Base-by-base conservation (phyloP, 2,329 filamentous ascomycete species). In the Plenodomus lindquistii region DNA sequence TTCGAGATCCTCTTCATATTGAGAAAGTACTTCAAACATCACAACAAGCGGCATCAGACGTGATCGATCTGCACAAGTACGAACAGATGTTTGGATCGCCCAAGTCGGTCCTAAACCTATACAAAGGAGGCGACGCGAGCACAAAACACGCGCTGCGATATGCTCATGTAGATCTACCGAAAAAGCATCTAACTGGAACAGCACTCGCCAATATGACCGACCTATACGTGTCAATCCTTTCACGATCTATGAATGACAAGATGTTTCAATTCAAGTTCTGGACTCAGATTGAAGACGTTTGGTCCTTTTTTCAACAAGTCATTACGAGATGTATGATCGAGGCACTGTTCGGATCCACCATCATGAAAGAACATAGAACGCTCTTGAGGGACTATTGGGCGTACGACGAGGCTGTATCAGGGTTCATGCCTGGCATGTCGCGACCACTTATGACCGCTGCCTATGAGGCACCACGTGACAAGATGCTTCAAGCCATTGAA, bases 201-300 rank as follows among this genome's bases (percentile, higher is more conserved):
- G 29, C 41, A 4, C 40, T 68, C 2, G 34, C 37, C 0, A 19
- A 48, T 6, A 35, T 54, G 0, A 37, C 47, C 22, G 50, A 68
- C n/a, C 37, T 40, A 7, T 68, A 66, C 36, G 50, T 59, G 20
- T 46, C 56, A 2, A 54, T 46, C 9, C 40, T 69, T 8, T 61
- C 61, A 6, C 43, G 48, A 7, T 65, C 55, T n/a, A 48, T 69
- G 38, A 46, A 63, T 21, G 58, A 63, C 16, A 67, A 67, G 42
- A 66, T 65, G 63, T 66, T 69, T 16, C 62, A 68, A 39, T 36
- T 53, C 5, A 50, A 54, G 13, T 55, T 40, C 16, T 70, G 66
- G 66, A 67, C 62, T 8, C 57, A 60, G 11, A 66, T 70, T 17
- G 63, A 68, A 44, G 64, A 70, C 20, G 29, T 65, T 2, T 67